Base-by-base conservation (phyloP, 495 filamentous ascomycete species). In the Aspergillus baeticus region DNA sequence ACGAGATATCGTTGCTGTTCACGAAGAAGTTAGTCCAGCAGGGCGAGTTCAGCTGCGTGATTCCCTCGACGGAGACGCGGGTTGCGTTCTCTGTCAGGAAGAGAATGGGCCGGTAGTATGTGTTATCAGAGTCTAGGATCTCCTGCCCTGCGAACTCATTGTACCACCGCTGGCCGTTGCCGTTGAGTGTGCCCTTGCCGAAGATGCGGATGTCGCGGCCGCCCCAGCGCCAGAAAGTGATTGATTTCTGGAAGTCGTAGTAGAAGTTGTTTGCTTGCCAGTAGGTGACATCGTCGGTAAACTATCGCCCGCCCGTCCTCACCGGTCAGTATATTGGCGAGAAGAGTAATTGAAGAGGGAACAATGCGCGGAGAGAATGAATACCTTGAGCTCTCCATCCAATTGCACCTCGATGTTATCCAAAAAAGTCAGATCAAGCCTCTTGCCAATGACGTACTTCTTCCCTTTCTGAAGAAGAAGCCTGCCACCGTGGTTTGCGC, bases 1-100 rank as follows among this genome's bases (percentile, higher is more conserved):
- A 78, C 18, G 73, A 75, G 45, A 84, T 63, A 44, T 80, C 73
- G 37, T 80, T 78, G 56, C 75, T 78, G 10, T 73, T 70, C 8
- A 84, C 75, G 23, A 84, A 74, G 54, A 84, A 84, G 57, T 79
- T 84, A 6, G 77, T 82, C 81, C 81, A 84, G 66, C 80, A 83
- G 0, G 81, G 80, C 4, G 80, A 83, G 64, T 82, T 81, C 51
- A 81, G 72, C 56, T 82, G 68, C 5, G 77, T 81, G 57, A 83
- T 81, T 17, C 81, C 80, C 47, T 80, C 74, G 15, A 84, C 76
- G 2, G 70, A 74, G 6, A 85, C 54, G 13, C 78, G 71, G 0
- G 81, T 85, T 5, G 80, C 77, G 36, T 83, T 84, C 54, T 84
- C 78, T 0, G 80, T 77, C 22, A 80, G 61, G 64, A 84, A 85